Conservation (phyloP, 306 rosid genomes). For the Leucaena leucocephala region DNA sequence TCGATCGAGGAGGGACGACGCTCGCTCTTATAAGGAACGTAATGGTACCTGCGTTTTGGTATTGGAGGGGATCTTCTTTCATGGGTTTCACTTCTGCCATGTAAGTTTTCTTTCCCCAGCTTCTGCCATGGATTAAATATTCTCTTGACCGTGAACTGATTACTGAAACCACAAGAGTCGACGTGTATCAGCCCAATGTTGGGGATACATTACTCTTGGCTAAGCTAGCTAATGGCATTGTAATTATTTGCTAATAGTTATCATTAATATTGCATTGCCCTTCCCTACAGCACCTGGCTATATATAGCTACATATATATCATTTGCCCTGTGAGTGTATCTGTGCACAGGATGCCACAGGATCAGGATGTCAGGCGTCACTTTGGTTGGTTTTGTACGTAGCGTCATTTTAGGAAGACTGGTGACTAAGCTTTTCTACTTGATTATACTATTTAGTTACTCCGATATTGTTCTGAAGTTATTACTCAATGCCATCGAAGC, state of each 20-base stretch:
- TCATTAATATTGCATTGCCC: constrained; percentile 12
- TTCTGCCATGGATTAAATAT: not conserved
- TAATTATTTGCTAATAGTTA: not conserved
- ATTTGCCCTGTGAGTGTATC: not conserved
- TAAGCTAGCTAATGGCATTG: not conserved
- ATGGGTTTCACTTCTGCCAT: not conserved
- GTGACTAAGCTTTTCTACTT: not conserved
- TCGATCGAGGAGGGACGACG: not conserved
- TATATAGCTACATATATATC: not conserved
- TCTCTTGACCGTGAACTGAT: not conserved
- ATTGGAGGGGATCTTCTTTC: not conserved
- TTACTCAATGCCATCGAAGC: not conserved
- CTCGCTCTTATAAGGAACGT: not conserved
- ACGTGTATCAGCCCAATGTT: not conserved
- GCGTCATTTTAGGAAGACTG: not conserved
- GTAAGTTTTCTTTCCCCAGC: not conserved
- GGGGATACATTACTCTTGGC: not conserved
- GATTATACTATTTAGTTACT: not conserved
- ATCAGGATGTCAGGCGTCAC: no score
- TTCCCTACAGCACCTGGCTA: not conserved
- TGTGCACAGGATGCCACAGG: not conserved
- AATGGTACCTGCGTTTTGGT: not conserved
- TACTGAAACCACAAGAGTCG: not conserved
- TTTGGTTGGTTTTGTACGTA: not conserved
- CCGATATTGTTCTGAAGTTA: not conserved